phyloP scores from a whole-genome alignment of 2,329 filamentous ascomycete species.

The Claviceps citrina region DNA sequence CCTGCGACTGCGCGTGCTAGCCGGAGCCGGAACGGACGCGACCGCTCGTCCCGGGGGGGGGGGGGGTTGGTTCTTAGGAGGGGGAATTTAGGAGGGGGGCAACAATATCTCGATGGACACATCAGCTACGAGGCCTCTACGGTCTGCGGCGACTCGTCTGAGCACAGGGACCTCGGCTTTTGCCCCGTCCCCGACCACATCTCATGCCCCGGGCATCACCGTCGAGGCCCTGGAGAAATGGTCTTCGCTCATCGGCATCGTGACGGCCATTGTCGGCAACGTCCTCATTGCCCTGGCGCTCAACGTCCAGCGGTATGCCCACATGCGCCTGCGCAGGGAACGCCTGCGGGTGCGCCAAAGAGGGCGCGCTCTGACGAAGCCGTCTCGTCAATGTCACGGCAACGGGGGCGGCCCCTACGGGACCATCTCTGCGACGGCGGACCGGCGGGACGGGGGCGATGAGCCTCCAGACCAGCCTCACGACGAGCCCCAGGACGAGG shows the following conservation, averaged over 20 bases:
- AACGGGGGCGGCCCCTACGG: slow-evolving; percentile 21
- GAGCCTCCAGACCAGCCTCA: too few species aligned
- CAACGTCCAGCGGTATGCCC: slow-evolving; percentile 92
- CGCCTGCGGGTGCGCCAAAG: slow-evolving; percentile 41
- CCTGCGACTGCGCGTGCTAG: slow-evolving; percentile 3
- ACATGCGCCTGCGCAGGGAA: slow-evolving; percentile 66
- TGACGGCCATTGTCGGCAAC: slow-evolving; percentile 85
- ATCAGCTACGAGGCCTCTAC: neutral
- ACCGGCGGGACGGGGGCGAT: too few species aligned
- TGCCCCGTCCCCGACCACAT: slow-evolving; percentile 5
- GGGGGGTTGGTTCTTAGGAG: too few species aligned
- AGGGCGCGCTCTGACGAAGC: slow-evolving; percentile 38
- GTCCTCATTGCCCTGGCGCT: slow-evolving; percentile 87
- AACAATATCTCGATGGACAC: slow-evolving; percentile 2
- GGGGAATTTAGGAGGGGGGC: too few species aligned
- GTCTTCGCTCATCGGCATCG: slow-evolving; percentile 89
- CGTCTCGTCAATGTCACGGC: slow-evolving; percentile 20
- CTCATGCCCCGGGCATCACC: slow-evolving; percentile 16
- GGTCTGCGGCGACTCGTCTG: neutral
- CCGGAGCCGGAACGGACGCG: too few species aligned
- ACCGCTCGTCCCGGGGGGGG: too few species aligned
- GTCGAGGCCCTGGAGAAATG: slow-evolving; percentile 48
- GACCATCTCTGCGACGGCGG: slow-evolving; percentile 14
- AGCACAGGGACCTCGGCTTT: neutral
- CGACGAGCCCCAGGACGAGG: slow-evolving; percentile 7